These are phyloP conservation scores for Cadophora luteo-olivacea DNA, from an alignment of 2,329 filamentous ascomycete genomes.

Conservation along the genomic window DNA sequence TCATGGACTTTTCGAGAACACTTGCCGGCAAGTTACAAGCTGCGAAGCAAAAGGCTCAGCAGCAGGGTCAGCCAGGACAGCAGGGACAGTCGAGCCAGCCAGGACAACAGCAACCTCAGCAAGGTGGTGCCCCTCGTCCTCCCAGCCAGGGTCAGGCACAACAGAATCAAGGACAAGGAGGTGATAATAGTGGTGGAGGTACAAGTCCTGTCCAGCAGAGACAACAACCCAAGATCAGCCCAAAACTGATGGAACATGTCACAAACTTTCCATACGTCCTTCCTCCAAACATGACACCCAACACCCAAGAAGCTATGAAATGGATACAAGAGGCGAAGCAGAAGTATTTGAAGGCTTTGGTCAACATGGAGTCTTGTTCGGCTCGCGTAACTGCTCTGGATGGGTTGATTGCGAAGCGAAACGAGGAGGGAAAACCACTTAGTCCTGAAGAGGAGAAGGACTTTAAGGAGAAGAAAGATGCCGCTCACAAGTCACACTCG, in stretches of 20 bases:
- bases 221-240: slow-evolving; percentile 34
- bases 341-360: slow-evolving; percentile 55
- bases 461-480: slow-evolving; percentile 52
- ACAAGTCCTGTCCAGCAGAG: slow-evolving; percentile 24
- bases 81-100: slow-evolving; percentile 27
- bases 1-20: slow-evolving; percentile 65
- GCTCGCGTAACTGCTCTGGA: slow-evolving; percentile 52
- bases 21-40: slow-evolving; percentile 58
- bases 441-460: slow-evolving; percentile 56
- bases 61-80: slow-evolving; percentile 27
- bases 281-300: slow-evolving; percentile 51
- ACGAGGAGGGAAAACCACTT: slow-evolving; percentile 52
- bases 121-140: slow-evolving; percentile 30
- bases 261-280: slow-evolving; percentile 55
- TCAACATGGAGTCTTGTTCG: slow-evolving; percentile 56
- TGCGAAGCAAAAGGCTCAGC: slow-evolving; percentile 31
- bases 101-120: slow-evolving; percentile 28
- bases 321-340: slow-evolving; percentile 57
- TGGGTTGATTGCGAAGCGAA: slow-evolving; percentile 50
- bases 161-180: slow-evolving; percentile 35
- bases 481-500: slow-evolving; percentile 52
- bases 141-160: slow-evolving; percentile 32
- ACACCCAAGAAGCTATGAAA: slow-evolving; percentile 51
- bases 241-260: slow-evolving; percentile 53
- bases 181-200: slow-evolving; percentile 14